Evolutionary conservation across 495 filamentous ascomycete genomes (phyloP), one percentile per base, ranked within the genome.

Genomic region (Parmelia sp.): DNA sequence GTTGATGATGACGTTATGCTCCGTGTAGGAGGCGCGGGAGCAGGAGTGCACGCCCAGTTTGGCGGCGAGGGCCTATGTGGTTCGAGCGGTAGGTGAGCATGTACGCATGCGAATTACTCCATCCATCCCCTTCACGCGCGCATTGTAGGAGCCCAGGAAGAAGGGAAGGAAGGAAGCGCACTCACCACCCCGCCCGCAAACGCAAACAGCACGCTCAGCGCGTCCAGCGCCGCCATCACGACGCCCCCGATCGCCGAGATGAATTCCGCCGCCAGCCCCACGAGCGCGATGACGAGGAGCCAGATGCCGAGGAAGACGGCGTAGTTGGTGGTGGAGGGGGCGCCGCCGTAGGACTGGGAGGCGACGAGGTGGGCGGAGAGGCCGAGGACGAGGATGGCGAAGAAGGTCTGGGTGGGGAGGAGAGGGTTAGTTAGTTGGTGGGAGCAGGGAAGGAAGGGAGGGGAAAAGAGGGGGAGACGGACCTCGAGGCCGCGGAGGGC

Each of bases 131-230:
- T n/a, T n/a, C n/a, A n/a, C n/a, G n/a, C n/a, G n/a, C n/a, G n/a
- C n/a, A n/a, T n/a, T 3, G 40, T 15, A 19, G 40, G 40, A 44
- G 40, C 4, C 17, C 3, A 21, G 19, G 17, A n/a, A 44, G 8
- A 25, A 49, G 45, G 23, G 9, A 25, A 25, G 23, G 12, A 14
- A 14, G 8, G 4, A 49, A 49, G 8, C 0, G 35, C 29, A 79
- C 82, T 29, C 80, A 89, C 87, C 1, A 90, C 81, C 36, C 77
- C 87, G 21, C 79, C 82, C 60, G 79, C 80, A 71, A 90, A 82
- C 75, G 82, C 86, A 76, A 90, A 86, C 42, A 90, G 66, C 27
- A 76, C 73, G 70, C 86, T 87, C 42, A 88, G 74, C 1, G 64
- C 71, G 71, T 90, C 87, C 17, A 89, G 57, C 15, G 72, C 69